Evolutionary conservation across 176 grass and related monocot genomes (phyloP), one percentile per base, ranked within the genome.

Genomic region (Puya raimondii): DNA sequence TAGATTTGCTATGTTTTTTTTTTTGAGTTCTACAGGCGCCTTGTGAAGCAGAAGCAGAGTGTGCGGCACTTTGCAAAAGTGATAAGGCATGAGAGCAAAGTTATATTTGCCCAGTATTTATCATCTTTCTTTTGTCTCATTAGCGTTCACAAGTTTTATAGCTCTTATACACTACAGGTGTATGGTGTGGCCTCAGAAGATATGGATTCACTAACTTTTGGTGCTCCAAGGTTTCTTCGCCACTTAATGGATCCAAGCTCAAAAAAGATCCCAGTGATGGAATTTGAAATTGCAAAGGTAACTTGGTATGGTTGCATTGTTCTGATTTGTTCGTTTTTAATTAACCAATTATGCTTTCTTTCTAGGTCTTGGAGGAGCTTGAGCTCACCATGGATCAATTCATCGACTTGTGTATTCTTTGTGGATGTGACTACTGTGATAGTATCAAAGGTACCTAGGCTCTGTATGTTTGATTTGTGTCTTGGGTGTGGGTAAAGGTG

Each of bases 151-250:
- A 67, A 76, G 80, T 26, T 51, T 70, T 72, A 27, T 50, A 16
- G 33, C 14, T 50, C 70, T n/a, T 78, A 51, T 72, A 61, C 21
- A 50, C 10, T 29, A 26, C 58, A 96, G 93, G 93, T 81, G 11
- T 90, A 92, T 83, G 93, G 88, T 74, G 81, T 96, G 26, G 85
- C 93, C 73, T 96, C 93, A 64, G 93, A 96, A 81, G 93, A 96
- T 65, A 91, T 89, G 88, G 93, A 92, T 65, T 85, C 93, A 20
- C 77, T 96, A 68, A 92, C 93, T 71, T 92, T 92, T 75, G 88
- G 88, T 49, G 76, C 93, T 48, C 79, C 79, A 72, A 89, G 74
- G 48, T 89, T 96, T 73, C 88, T 96, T 81, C 93, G 86, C 21
- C 92, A 96, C 58, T 89, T 96, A 77, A 89, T 87, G 64, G 86